These are phyloP conservation scores for Epichloe scottii DNA, from an alignment of 2,329 filamentous ascomycete species.

Conservation along the genomic window DNA sequence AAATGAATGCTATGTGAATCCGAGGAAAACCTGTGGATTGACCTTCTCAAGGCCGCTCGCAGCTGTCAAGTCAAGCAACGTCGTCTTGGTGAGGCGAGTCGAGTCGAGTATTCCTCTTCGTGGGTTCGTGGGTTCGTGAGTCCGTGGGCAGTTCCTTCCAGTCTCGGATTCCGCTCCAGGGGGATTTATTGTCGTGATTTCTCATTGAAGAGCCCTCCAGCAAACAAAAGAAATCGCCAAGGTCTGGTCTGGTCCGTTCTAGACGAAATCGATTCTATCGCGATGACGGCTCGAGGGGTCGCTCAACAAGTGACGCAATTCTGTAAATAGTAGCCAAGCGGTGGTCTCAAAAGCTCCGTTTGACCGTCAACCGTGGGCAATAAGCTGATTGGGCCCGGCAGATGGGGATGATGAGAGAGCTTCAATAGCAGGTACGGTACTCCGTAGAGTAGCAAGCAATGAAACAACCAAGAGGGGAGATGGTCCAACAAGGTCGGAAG, in stretches of 20 bases:
- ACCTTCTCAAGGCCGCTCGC: no score
- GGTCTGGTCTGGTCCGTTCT: no score
- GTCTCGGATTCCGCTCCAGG: slow-evolving; percentile 2
- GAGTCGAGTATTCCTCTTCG: no score
- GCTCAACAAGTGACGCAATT: neutral
- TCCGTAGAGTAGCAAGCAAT: no score
- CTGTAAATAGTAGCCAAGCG: neutral
- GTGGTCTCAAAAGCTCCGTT: neutral
- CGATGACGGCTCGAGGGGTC: neutral
- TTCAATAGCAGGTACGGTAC: neutral
- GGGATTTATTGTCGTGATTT: neutral
- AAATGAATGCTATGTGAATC: neutral
- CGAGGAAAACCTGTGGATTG: neutral
- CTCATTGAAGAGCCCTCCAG: slow-evolving; percentile 1
- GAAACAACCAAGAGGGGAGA: neutral
- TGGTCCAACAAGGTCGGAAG: neutral
- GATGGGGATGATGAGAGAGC: neutral
- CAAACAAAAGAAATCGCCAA: neutral
- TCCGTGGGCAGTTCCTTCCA: neutral
- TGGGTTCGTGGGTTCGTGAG: no score
- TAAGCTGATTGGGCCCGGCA: neutral
- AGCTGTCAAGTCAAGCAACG: no score
- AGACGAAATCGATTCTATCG: neutral
- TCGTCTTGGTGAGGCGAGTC: no score
- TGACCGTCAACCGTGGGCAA: neutral